Percentiles rank a stretch among this genome's conserved stretches.
Conservation (phyloP, 1,284 basidiomycete species). For the Boletellus deceptivus region DNA sequence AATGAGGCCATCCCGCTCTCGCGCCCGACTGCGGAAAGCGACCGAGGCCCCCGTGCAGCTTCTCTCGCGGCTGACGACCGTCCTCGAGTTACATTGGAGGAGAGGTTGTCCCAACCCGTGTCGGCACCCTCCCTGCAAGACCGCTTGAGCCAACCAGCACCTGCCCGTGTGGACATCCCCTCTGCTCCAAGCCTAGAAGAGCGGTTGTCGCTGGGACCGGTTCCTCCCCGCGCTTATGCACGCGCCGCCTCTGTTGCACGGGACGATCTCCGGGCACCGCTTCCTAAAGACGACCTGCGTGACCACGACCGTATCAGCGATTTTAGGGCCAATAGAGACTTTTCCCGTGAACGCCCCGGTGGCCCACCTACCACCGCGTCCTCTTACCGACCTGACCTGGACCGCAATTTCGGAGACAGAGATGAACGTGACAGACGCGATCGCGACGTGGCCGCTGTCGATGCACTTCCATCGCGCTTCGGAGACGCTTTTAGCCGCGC, state of each 20-base stretch:
- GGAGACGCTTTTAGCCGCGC: slow-evolving; percentile 26
- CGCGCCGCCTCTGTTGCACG: slow-evolving; percentile 32
- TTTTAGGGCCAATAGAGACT: slow-evolving; percentile 30
- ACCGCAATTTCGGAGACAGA: slow-evolving; percentile 31
- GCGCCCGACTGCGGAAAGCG: slow-evolving; percentile 23
- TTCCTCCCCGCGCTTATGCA: slow-evolving; percentile 22
- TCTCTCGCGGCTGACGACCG: slow-evolving; percentile 30
- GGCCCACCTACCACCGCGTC: slow-evolving; percentile 11
- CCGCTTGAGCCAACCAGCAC: slow-evolving; percentile 32
- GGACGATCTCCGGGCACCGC: slow-evolving; percentile 34
- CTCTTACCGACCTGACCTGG: slow-evolving; percentile 35
- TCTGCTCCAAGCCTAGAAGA: slow-evolving; percentile 41
- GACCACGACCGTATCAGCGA: slow-evolving; percentile 29
- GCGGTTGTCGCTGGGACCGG: slow-evolving; percentile 34
- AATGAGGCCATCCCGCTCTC: slow-evolving; percentile 12
- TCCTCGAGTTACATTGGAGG: slow-evolving; percentile 34
- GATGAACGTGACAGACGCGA: slow-evolving; percentile 35
- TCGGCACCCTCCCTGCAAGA: slow-evolving; percentile 37
- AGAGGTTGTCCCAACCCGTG: slow-evolving; percentile 35
- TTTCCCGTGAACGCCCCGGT: slow-evolving; percentile 34
- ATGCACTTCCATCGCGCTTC: slow-evolving; percentile 28
- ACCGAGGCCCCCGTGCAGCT: slow-evolving; percentile 19
- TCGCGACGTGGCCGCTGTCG: slow-evolving; percentile 35
- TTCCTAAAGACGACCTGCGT: slow-evolving; percentile 26
- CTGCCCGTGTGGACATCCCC: slow-evolving; percentile 23